A percentile compares a stretch with the other conserved stretches of the same genome.
phyloP scores from a whole-genome alignment of 805 yeast genomes.

The Lachancea fermentati region DNA sequence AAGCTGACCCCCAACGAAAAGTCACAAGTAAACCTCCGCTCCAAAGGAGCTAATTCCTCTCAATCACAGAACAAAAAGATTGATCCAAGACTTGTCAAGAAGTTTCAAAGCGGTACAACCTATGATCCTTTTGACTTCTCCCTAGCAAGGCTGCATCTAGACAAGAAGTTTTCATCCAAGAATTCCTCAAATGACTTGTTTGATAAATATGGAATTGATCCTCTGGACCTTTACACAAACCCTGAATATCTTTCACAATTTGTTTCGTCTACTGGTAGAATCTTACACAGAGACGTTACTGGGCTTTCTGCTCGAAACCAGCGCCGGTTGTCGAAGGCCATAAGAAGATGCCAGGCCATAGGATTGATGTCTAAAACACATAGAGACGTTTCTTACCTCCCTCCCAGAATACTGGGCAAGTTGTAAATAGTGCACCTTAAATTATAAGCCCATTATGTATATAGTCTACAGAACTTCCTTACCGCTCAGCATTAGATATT shows the following conservation, averaged over 20 bases:
- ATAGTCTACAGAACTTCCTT: conserved; percentile 1
- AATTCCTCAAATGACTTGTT: conserved; percentile 33
- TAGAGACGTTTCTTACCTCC: conserved; percentile 46
- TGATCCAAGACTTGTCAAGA: conserved; percentile 38
- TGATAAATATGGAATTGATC: conserved; percentile 52
- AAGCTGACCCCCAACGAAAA: conserved; percentile 9
- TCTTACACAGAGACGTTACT: conserved; percentile 64
- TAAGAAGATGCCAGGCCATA: conserved; percentile 72
- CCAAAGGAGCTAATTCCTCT: neutral
- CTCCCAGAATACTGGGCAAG: conserved; percentile 23
- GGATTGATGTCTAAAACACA: conserved; percentile 78
- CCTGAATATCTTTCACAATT: conserved; percentile 65
- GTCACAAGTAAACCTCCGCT: conserved; percentile 7
- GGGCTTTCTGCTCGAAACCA: conserved; percentile 66
- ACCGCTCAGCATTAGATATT: neutral
- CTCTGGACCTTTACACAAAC: conserved; percentile 63
- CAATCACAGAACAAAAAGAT: conserved; percentile 21
- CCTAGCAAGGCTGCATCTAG: conserved; percentile 49
- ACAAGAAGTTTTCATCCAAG: conserved; percentile 33
- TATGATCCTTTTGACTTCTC: conserved; percentile 85
- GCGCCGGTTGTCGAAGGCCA: conserved; percentile 64
- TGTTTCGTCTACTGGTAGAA: conserved; percentile 67
- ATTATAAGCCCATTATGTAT: neutral
- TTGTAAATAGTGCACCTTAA: conserved; percentile 5
- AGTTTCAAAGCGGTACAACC: conserved; percentile 45